A percentile compares a stretch with the other conserved stretches of the same genome.
These are phyloP conservation scores for Geotrichum carabidarum DNA, from an alignment of 1,139 yeast species.

Conservation along the genomic window DNA sequence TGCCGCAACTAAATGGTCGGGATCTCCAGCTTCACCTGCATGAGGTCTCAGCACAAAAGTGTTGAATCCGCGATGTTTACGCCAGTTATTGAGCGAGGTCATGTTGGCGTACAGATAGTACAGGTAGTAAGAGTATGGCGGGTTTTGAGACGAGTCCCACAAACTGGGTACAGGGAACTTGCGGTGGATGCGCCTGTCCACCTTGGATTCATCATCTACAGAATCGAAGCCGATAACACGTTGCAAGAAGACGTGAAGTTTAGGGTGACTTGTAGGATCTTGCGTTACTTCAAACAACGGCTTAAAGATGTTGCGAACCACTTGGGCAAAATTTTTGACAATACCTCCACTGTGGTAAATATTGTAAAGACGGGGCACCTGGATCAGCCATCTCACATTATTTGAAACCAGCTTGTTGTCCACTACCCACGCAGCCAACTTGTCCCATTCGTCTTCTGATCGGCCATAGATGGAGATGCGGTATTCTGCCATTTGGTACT, in stretches of 20 bases:
- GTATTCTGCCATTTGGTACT: conserved; percentile 95
- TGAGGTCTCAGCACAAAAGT: conserved; percentile 94
- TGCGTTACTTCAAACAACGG: conserved; percentile 91
- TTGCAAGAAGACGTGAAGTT: conserved; percentile 78
- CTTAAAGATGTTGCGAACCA: conserved; percentile 68
- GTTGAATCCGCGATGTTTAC: conserved; percentile 67
- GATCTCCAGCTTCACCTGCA: conserved; percentile 99
- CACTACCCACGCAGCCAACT: conserved; percentile 88
- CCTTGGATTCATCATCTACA: conserved; percentile 95
- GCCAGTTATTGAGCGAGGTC: conserved; percentile 77
- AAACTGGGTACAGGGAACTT: conserved; percentile 77
- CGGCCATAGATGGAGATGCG: conserved; percentile 93
- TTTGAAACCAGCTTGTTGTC: conserved; percentile 89
- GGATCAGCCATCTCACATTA: conserved; percentile 95
- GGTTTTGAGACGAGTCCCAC: conserved; percentile 76
- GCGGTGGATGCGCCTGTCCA: conserved; percentile 71
- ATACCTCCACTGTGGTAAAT: conserved; percentile 73
- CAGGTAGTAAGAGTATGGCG: conserved; percentile 92
- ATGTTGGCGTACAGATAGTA: conserved; percentile 84
- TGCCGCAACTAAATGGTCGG: conserved; percentile 90
- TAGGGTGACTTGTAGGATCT: conserved; percentile 82
- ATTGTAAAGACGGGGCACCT: conserved; percentile 89
- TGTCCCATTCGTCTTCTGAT: conserved; percentile 88
- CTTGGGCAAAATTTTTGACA: conserved; percentile 67
- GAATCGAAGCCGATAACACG: conserved; percentile 97